A percentile compares a stretch with the other conserved stretches of the same genome.
Conservation (phyloP, 2,329 filamentous ascomycete genomes). For the Paecilomyces dactylethromorphus region DNA sequence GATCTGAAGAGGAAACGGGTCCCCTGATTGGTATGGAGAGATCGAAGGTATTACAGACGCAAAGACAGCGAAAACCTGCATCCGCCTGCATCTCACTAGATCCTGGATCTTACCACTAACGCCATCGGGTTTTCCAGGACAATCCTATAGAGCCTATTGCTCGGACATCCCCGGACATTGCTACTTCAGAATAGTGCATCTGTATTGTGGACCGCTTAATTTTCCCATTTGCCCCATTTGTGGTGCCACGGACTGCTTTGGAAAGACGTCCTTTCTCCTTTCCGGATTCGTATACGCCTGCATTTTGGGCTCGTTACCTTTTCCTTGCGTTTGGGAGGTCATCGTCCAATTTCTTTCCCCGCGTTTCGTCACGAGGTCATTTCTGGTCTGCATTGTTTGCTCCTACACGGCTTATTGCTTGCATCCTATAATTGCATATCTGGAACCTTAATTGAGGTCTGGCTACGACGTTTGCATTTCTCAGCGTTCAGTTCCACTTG, state of each 20-base stretch:
- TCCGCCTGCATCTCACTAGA: conserved; percentile 11
- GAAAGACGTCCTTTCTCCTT: background rate
- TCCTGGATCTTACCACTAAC: conserved; percentile 4
- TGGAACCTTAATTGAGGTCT: background rate
- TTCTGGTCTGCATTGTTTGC: background rate
- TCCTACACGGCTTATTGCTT: background rate
- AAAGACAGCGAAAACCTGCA: conserved; percentile 16
- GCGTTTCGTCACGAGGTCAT: background rate
- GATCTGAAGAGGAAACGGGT: background rate
- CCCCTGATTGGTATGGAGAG: conserved; percentile 13
- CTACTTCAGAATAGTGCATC: background rate
- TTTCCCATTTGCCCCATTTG: background rate
- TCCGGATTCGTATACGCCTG: background rate
- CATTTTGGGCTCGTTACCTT: background rate
- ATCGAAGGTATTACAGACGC: conserved; percentile 13
- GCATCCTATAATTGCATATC: background rate
- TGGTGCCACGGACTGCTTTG: background rate
- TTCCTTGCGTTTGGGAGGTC: background rate
- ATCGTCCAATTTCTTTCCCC: background rate
- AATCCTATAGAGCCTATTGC: background rate
- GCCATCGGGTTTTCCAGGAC: conserved; percentile 10
- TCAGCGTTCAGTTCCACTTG: background rate
- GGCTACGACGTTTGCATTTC: background rate
- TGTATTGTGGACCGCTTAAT: background rate
- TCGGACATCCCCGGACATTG: background rate